Base-by-base conservation (phyloP, 1,139 yeast species). In the Blastobotrys aristatus region DNA sequence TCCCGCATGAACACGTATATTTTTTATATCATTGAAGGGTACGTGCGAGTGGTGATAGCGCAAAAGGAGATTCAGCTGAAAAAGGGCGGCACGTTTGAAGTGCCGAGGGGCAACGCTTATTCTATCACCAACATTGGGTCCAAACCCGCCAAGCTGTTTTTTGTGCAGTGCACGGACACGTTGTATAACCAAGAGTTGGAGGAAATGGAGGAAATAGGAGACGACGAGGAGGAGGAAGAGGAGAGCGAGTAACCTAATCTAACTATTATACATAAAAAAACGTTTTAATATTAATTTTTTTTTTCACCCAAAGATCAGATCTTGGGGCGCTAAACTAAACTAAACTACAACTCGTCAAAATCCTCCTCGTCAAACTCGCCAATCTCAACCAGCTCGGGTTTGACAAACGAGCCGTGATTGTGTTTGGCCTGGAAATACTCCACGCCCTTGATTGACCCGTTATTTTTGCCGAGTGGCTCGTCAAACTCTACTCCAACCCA, bases 401-500 rank as follows among this genome's bases (percentile, higher is more conserved):
- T 62, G 16, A 71, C 63, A 50, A 71, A 69, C 1, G 71, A 61
- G 3, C 97, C 97, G 61, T 76, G 75, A 14, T 53, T 65, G 1
- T 69, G 68, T 13, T 58, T 57, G 36, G 87, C 75, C 1, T 71
- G 65, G 56, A 90, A 90, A 63, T 89, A 87, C 41, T 70, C 57
- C 0, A 67, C 66, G 0, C 87, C 94, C 26, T 79, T 71, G 0
- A 89, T 78, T 1, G 82, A 68, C 0, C 97, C 97, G 58, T 89
- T 78, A 58, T 90, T 88, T 64, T 82, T 85, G 1, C 97, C 97
- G 0, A 60, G 60, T 0, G 84, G 77, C 13, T 69, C 68, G 27
- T 76, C 79, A 32, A 88, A 71, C 57, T 83, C 88, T 2, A 90
- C 72, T 0, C 97, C 97, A 11, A 82, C 71, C 97, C 97, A 90